Conservation (phyloP, 176 grass and related monocot genomes). For the Raddia distichophylla region DNA sequence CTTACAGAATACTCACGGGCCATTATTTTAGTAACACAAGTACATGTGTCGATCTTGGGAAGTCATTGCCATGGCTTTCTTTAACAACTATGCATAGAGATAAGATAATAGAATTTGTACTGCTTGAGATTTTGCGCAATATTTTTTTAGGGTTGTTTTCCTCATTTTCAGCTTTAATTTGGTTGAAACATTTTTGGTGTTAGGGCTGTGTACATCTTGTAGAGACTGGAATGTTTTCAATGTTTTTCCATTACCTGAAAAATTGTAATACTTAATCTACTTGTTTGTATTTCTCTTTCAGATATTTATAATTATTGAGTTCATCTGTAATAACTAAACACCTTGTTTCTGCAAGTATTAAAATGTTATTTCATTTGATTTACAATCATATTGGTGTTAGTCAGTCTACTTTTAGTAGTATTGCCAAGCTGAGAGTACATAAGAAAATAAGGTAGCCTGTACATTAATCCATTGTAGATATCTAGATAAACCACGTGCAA, state of each 20-base stretch:
- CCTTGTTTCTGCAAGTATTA: background rate
- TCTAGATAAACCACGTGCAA: background rate
- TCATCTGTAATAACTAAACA: background rate
- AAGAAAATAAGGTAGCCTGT: background rate
- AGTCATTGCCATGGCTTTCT: no score
- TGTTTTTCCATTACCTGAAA: background rate
- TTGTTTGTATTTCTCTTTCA: conserved; percentile 1
- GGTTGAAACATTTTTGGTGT: no score
- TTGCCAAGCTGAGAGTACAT: background rate
- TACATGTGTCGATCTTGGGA: no score
- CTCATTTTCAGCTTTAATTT: no score
- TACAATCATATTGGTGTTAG: conserved; percentile 2
- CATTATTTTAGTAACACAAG: background rate
- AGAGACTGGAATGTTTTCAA: no score
- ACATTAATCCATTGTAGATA: background rate
- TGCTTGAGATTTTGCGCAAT: no score
- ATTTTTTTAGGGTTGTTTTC: no score
- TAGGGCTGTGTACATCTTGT: no score
- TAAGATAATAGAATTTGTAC: no score
- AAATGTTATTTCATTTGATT: background rate
- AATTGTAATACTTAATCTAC: background rate
- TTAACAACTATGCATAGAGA: no score
- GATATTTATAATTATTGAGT: conserved; percentile 10
- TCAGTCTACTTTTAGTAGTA: background rate
- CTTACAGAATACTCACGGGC: background rate